Base-by-base conservation (phyloP, 2,329 filamentous ascomycete genomes). In the Cordyceps tenuipes region DNA sequence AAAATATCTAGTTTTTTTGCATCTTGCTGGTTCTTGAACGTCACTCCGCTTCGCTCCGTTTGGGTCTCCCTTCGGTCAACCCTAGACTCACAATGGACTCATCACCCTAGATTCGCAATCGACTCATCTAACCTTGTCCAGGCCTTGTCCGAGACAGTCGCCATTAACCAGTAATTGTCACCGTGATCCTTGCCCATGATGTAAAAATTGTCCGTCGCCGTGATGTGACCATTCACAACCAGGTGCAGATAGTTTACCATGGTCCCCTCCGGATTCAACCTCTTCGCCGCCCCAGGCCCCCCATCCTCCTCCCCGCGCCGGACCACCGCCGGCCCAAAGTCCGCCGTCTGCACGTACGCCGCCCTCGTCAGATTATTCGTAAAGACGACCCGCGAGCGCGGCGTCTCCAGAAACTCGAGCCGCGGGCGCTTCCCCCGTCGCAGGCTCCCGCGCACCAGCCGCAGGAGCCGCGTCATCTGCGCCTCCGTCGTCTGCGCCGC, bases 141-240 rank as follows among this genome's bases (percentile, higher is more conserved):
- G 29, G 57, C 57, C 29, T 47, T 52, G 19, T 59, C 49, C 8
- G 57, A 59, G 1, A 53, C 26, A 4, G 57, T 59, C 19, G 48
- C 57, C 57, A 59, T 59, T 15, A 59, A 41, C 57, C 57, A 59
- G 41, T 59, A 59, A 13, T 53, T 47, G 19, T 52, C 48, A 8
- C 26, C 39, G 10, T 47, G 29, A 19, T 59, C 57, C 29, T 53
- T 59, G 1, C 48, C 49, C n/a, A 59, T 19, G 3, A 59, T 31
- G 19, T 59, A 59, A 6, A 59, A 47, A 19, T 52, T 59, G 13
- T 59, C 49, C 12, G 39, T 52, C 29, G 41, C 39, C 19, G 17
- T 52, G 2, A 52, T 36, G 3, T 44, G 49, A 1, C 49, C 57
- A 2, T 43, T 26, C 2, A 47, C 49, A 3, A 36, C 39, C 17